Conservation (phyloP, 169 alveolate species). For the Cryptosporidium sp. region DNA sequence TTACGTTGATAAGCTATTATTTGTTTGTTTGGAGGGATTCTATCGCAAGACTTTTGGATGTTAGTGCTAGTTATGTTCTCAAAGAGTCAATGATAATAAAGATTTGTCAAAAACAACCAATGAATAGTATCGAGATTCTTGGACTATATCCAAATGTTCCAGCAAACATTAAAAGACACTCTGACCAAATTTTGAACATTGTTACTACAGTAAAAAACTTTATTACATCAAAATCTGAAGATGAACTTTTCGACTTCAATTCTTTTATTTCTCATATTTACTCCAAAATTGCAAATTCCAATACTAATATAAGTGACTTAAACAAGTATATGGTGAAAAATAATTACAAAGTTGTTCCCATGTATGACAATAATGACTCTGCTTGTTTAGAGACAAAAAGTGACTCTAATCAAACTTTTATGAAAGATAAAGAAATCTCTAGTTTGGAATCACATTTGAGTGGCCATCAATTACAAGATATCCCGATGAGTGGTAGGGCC, state of each 20-base stretch:
- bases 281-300: conserved; percentile 12
- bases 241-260: conserved; percentile 28
- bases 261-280: conserved; percentile 58
- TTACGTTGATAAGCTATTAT: not conserved
- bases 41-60: conserved; percentile 40
- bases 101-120: conserved; percentile 43
- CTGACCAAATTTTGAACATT: conserved; percentile 18
- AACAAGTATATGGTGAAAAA: not conserved
- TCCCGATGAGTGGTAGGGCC: not conserved
- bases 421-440: not conserved
- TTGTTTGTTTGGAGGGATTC: conserved; percentile 57
- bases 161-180: conserved; percentile 30
- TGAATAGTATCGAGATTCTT: conserved; percentile 8
- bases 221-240: conserved; percentile 33
- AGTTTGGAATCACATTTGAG: not conserved
- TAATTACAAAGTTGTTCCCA: not conserved
- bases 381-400: no score
- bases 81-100: conserved; percentile 31
- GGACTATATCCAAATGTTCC: conserved; percentile 25
- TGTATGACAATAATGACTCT: not conserved
- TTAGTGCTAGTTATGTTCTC: conserved; percentile 41
- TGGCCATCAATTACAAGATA: not conserved
- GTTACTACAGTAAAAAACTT: conserved; percentile 7
- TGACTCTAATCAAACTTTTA: not conserved
- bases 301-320: not conserved